phyloP scores from a whole-genome alignment of 441 rosid genomes.

The Francoa sonchifolia region DNA sequence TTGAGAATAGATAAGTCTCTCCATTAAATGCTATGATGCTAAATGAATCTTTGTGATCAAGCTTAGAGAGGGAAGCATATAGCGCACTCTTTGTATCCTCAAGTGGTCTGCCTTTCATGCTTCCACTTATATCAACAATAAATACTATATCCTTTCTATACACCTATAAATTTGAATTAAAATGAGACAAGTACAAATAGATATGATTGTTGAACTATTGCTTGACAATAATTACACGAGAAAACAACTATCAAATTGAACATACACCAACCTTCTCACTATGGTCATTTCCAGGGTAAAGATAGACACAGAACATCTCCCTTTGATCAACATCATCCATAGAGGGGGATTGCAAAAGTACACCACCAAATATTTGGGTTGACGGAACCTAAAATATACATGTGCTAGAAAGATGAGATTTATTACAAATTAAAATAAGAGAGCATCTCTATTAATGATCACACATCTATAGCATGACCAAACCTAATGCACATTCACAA shows the following conservation, averaged over 20 bases:
- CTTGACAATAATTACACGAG: too few relatives aligned
- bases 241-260: conserved; percentile 5
- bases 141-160: conserved; percentile 70
- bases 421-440: not conserved
- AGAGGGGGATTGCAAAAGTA: conserved; percentile 79
- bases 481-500: conserved; percentile 4
- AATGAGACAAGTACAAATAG: conserved; percentile 15
- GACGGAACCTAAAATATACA: conserved; percentile 42
- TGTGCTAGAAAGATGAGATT: not conserved
- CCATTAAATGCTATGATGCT: conserved; percentile 74
- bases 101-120: conserved; percentile 77
- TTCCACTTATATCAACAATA: conserved; percentile 84
- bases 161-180: conserved; percentile 35
- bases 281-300: conserved; percentile 60
- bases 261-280: conserved; percentile 38
- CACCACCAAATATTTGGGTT: conserved; percentile 51
- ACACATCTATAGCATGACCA: conserved; percentile 8
- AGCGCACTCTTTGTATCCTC: conserved; percentile 59
- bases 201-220: conserved; percentile 1
- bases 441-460: conserved; percentile 7
- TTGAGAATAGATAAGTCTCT: conserved; percentile 53
- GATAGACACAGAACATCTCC: conserved; percentile 57
- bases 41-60: conserved; percentile 65
- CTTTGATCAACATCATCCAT: conserved; percentile 71
- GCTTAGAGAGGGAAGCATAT: conserved; percentile 40